These are phyloP conservation scores for Scorias spongiosa DNA, from an alignment of 2,329 filamentous ascomycete species.

Conservation along the genomic window DNA sequence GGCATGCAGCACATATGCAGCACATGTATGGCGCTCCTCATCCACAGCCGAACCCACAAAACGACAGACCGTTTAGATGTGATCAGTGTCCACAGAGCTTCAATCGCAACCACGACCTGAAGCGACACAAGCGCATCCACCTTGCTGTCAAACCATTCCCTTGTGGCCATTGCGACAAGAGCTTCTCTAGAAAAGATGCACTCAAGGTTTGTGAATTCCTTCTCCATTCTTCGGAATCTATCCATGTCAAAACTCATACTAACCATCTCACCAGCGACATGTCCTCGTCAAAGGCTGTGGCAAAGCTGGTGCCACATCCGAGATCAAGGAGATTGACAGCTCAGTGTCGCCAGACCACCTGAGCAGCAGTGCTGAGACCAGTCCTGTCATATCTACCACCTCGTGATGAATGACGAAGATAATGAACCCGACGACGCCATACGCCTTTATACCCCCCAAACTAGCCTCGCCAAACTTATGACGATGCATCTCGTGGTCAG, in stretches of 20 bases:
- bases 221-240: background rate
- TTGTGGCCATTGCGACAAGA: conserved; percentile 83
- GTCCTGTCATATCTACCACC: conserved; percentile 15
- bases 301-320: conserved; percentile 27
- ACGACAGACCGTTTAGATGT: conserved; percentile 87
- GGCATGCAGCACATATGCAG: conserved; percentile 50
- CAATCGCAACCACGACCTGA: conserved; percentile 90
- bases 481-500: no score
- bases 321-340: conserved; percentile 21
- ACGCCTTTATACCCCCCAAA: no score
- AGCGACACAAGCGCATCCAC: conserved; percentile 91
- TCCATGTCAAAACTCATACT: conserved; percentile 23
- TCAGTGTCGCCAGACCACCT: conserved; percentile 20
- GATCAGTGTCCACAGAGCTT: conserved; percentile 87
- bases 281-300: conserved; percentile 54
- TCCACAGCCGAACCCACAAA: conserved; percentile 37
- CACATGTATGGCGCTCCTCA: conserved; percentile 37
- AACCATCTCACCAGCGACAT: conserved; percentile 37
- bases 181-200: conserved; percentile 91
- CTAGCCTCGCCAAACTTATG: no score
- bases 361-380: conserved; percentile 17
- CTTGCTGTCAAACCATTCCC: conserved; percentile 91
- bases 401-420: conserved; percentile 6
- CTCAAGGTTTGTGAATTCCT: conserved; percentile 57
- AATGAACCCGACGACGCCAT: background rate